Percentiles rank a stretch among this genome's conserved stretches.
phyloP scores from a whole-genome alignment of 2,329 filamentous ascomycete species.

The Ascochyta viciae-villosae region DNA sequence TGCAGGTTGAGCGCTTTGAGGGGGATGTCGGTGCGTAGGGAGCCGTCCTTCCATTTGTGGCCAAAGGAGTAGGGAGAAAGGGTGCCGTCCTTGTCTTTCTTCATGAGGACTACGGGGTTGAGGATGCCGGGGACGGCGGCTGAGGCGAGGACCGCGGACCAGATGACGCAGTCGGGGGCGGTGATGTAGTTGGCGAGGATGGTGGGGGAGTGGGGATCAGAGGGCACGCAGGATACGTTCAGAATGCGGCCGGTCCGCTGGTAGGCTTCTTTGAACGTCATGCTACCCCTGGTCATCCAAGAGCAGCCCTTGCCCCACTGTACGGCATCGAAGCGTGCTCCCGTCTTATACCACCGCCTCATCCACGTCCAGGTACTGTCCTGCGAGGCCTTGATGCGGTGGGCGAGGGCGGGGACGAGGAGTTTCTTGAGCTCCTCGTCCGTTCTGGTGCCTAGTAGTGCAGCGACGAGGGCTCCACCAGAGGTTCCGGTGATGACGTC shows the following conservation, averaged over 20 bases:
- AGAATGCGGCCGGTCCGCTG: constrained; percentile 91
- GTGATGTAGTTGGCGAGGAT: constrained; percentile 97
- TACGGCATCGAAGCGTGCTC: constrained; percentile 90
- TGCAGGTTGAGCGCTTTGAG: constrained; percentile 92
- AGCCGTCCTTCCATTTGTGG: constrained; percentile 99
- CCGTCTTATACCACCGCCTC: constrained; percentile 87
- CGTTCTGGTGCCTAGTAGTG: constrained; percentile 84
- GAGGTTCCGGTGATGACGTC: constrained; percentile 97
- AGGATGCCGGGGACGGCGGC: constrained; percentile 95
- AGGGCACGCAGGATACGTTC: constrained; percentile 94
- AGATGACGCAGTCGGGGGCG: constrained; percentile 95
- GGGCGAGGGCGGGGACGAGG: constrained; percentile 84
- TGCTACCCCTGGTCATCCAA: constrained; percentile 91
- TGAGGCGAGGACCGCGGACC: constrained; percentile 94
- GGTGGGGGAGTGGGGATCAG: constrained; percentile 89
- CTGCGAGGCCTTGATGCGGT: constrained; percentile 82
- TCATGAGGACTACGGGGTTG: constrained; percentile 92
- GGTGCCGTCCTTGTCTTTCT: constrained; percentile 77
- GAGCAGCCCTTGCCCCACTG: constrained; percentile 86
- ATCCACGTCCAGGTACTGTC: constrained; percentile 80
- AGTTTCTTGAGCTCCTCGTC: constrained; percentile 88
- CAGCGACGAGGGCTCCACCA: constrained; percentile 89
- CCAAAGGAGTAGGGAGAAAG: constrained; percentile 93
- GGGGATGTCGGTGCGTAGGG: constrained; percentile 91
- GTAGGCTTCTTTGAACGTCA: constrained; percentile 95